Evolutionary conservation across 306 rosid genomes (phyloP).

Genomic region (Benincasa hispida): DNA sequence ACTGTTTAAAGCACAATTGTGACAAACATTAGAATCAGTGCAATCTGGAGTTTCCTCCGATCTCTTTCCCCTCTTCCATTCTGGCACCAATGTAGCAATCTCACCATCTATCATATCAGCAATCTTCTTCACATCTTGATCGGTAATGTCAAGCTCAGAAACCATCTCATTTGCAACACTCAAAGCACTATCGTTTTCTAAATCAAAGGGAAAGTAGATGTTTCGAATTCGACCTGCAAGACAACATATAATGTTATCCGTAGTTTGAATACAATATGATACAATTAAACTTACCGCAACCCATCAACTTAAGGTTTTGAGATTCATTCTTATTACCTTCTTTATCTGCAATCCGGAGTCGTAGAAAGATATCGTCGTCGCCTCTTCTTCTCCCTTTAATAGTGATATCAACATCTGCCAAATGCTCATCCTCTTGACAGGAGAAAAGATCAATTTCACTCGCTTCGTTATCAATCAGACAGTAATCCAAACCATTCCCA

Average conservation of each 20-base stretch:
- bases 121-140: constrained; percentile 71
- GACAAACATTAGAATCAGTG: constrained; percentile 32
- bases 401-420: constrained; percentile 46
- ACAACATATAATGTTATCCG: not conserved
- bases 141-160: constrained; percentile 72
- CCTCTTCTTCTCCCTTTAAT: constrained; percentile 67
- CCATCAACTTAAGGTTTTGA: not conserved
- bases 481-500: constrained; percentile 29
- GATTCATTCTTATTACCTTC: constrained; percentile 42
- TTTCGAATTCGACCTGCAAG: constrained; percentile 70
- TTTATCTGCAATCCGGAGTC: constrained; percentile 83
- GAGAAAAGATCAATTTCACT: constrained; percentile 60
- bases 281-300: not conserved
- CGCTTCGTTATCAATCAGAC: constrained; percentile 20
- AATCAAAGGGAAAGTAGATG: constrained; percentile 91
- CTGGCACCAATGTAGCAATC: constrained; percentile 58
- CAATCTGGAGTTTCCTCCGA: constrained; percentile 34
- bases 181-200: constrained; percentile 65
- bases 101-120: constrained; percentile 84
- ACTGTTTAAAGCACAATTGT: constrained; percentile 41
- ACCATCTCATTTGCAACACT: constrained; percentile 90
- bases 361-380: constrained; percentile 63
- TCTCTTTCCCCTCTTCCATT: constrained; percentile 41
- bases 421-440: constrained; percentile 56
- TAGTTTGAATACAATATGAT: not conserved